Conservation (phyloP, 495 filamentous ascomycete species). For the Aspergillus ostianus region DNA sequence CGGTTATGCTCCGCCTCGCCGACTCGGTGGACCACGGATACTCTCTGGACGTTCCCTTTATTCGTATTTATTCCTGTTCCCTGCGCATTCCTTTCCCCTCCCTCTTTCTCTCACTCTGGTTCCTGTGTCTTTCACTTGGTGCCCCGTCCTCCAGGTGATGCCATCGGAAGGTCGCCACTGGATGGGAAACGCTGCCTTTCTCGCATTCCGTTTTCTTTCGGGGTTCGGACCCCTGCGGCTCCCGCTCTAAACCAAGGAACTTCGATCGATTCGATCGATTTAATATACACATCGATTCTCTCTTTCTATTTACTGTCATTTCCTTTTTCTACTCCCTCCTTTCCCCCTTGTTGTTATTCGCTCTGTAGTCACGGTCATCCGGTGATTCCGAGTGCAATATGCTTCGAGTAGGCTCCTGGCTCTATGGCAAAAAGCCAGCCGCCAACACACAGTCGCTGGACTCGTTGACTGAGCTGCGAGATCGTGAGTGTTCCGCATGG, state of each 20-base stretch:
- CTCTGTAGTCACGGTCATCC: not conserved
- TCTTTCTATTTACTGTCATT: conserved; percentile 4
- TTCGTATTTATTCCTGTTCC: not conserved
- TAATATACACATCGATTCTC: not conserved
- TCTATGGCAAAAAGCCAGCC: conserved; percentile 53
- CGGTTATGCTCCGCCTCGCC: conserved; percentile 4
- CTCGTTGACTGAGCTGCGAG: conserved; percentile 56
- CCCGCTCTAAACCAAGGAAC: conserved; percentile 15
- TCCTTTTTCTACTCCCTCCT: conserved; percentile 6
- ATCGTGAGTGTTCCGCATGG: conserved; percentile 46
- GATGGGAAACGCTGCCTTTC: conserved; percentile 32
- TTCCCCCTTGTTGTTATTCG: not conserved
- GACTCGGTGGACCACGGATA: conserved; percentile 3
- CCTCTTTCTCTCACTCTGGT: conserved; percentile 8
- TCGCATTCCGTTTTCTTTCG: conserved; percentile 30
- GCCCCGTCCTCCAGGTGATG: conserved; percentile 17
- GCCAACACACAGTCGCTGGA: conserved; percentile 55
- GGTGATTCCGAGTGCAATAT: conserved; percentile 22
- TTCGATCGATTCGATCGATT: conserved; percentile 4
- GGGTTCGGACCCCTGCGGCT: conserved; percentile 21
- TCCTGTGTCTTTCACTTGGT: conserved; percentile 8
- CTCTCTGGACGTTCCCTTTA: not conserved
- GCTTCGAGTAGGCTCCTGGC: conserved; percentile 53
- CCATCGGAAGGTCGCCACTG: conserved; percentile 23
- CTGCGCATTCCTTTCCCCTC: conserved; percentile 8